Evolutionary conservation across 2,329 filamentous ascomycete species (phyloP), one percentile per base, ranked within the genome.

Genomic region (Trichoderma simmonsii): DNA sequence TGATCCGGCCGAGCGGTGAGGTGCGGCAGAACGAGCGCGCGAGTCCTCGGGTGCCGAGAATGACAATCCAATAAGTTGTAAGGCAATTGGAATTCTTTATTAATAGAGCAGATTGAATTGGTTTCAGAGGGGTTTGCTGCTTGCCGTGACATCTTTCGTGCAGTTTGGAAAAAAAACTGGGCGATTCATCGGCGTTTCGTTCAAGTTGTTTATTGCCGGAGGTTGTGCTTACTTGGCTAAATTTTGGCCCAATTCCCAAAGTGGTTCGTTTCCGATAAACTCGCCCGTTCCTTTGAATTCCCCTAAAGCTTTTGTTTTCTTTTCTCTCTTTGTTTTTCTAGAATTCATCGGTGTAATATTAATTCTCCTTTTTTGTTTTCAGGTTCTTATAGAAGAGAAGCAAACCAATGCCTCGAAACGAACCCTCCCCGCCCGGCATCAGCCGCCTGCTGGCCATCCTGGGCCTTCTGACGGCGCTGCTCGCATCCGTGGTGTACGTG

Each of bases 401-500:
- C 26, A 11, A n/a, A 26, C 67, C 14, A 73, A 73, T 74, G 69
- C 73, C 73, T 61, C 72, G 70, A 74, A 73, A 60, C 61, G 62
- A 75, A 39, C 72, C 75, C 24, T 51, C 67, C 71, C 74, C 67
- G 70, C 74, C 76, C 60, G 76, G 78, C 71, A 75, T 82, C 71
- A 75, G 74, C 75, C 80, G 80, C 71, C 78, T 85, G 73, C 81
- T 89, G 74, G 84, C 82, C 74, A 79, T 87, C 75, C 77, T 90
- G 73, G 86, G 85, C 64, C 76, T 90, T 69, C 76, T 89, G 61
- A 81, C 89, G 66, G 89, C 85, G 70, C 77, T 90, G 74, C 79
- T 91, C 69, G 82, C 85, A 14, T 85, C 86, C 8, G 75, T 89
- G 70, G 83, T 86, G 76, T 87, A 87, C 81, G 76, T 86, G 73